A percentile compares a stretch with the other conserved stretches of the same genome.
Evolutionary conservation across 108 stramenopile species (phyloP).

Genomic region (Cyclostephanos invisitatus): DNA sequence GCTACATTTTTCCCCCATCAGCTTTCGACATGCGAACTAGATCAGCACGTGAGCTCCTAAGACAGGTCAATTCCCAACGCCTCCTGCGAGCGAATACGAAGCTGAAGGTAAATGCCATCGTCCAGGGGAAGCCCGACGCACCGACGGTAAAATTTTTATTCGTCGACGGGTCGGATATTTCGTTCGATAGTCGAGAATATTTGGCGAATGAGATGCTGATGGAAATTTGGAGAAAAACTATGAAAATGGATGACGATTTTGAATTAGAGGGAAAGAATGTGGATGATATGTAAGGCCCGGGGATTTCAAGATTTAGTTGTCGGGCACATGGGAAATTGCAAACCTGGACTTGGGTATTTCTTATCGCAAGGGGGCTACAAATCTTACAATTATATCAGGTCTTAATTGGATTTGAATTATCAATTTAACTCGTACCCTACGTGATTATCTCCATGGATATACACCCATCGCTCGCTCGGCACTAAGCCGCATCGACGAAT

Average conservation of each 20-base stretch:
- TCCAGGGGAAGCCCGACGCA: conserved; percentile 52
- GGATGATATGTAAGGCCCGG: conserved; percentile 46
- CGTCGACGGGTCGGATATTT: conserved; percentile 65
- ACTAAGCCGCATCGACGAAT: conserved; percentile 13
- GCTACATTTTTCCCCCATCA: conserved; percentile 6
- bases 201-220: conserved; percentile 64
- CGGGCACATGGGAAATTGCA: not conserved
- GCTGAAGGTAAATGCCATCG: conserved; percentile 56
- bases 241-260: conserved; percentile 61
- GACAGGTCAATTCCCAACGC: conserved; percentile 66
- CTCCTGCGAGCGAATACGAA: conserved; percentile 66
- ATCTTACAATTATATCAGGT: not conserved
- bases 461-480: not conserved
- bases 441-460: not conserved
- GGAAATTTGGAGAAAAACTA: conserved; percentile 66
- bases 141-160: conserved; percentile 68
- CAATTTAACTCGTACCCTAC: not conserved
- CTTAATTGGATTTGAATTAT: too few relatives aligned
- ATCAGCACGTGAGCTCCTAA: conserved; percentile 74
- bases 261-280: conserved; percentile 68
- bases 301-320: too few relatives aligned
- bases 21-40: conserved; percentile 74
- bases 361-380: not conserved
- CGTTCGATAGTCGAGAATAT: conserved; percentile 55
- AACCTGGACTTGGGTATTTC: not conserved